These are phyloP conservation scores for Voacanga thouarsii DNA, from an alignment of 257 asterid genomes.

Conservation along the genomic window DNA sequence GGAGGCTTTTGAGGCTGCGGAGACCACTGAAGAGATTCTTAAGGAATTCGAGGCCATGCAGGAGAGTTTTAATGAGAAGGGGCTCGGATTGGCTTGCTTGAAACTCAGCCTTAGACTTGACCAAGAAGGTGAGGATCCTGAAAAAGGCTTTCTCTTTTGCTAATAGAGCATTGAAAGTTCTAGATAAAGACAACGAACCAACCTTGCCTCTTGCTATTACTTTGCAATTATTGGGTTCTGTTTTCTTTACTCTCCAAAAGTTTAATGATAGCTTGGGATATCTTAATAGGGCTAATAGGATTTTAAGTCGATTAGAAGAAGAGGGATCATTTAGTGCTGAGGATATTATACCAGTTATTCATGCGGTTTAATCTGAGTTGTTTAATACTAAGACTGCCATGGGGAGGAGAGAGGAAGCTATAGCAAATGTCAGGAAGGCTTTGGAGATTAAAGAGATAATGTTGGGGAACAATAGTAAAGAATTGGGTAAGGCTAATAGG, in stretches of 20 bases:
- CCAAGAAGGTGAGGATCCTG: conserved; percentile 73
- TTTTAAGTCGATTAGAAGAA: conserved; percentile 48
- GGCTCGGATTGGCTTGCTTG: conserved; percentile 74
- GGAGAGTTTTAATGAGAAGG: conserved; percentile 55
- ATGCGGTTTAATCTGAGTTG: conserved; percentile 71
- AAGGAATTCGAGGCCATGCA: conserved; percentile 67
- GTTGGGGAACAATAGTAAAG: conserved; percentile 61
- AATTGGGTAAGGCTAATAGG: conserved; percentile 85
- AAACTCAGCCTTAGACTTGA: conserved; percentile 82
- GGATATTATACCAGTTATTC: conserved; percentile 59
- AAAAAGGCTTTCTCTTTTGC: conserved; percentile 64
- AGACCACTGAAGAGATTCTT: conserved; percentile 71
- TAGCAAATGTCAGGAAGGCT: conserved; percentile 66
- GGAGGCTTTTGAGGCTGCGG: conserved; percentile 85
- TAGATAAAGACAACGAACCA: conserved; percentile 51
- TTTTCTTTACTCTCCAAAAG: conserved; percentile 52
- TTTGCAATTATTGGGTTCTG: conserved; percentile 82
- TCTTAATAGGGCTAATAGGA: conserved; percentile 78
- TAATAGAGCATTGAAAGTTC: conserved; percentile 55
- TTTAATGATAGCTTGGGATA: conserved; percentile 85
- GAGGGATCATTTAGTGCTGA: conserved; percentile 40
- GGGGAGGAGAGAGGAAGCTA: conserved; percentile 92
- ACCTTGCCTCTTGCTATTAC: conserved; percentile 83
- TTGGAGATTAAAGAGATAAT: conserved; percentile 73
- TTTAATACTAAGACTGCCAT: conserved; percentile 81